Evolutionary conservation across 495 filamentous ascomycete species (phyloP).

Genomic region (Penicillium roqueforti): DNA sequence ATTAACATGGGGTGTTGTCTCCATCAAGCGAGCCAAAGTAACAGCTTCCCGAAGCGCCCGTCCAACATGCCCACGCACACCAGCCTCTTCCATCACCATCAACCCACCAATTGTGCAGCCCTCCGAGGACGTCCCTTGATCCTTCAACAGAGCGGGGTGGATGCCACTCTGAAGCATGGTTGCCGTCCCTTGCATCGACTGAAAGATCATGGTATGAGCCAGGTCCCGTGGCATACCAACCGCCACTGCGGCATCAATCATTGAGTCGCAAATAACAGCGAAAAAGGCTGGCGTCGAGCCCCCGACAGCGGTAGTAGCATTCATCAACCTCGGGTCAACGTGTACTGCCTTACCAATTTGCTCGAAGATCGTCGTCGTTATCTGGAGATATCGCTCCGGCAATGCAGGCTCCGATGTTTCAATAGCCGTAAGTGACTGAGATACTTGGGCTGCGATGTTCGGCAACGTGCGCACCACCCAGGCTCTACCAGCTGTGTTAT

Average conservation of each 20-base stretch:
- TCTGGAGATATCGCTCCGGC: conserved; percentile 20
- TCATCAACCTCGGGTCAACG: conserved; percentile 33
- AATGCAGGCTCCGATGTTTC: conserved; percentile 27
- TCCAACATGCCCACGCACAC: conserved; percentile 38
- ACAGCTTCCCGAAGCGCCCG: conserved; percentile 40
- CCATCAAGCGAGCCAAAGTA: conserved; percentile 39
- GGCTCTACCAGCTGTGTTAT: conserved; percentile 13
- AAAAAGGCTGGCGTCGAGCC: conserved; percentile 43
- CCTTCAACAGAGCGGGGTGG: conserved; percentile 35
- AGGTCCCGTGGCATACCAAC: conserved; percentile 39
- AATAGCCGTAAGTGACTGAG: conserved; percentile 36
- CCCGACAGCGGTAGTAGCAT: conserved; percentile 36
- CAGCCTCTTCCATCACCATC: conserved; percentile 43
- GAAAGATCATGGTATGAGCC: conserved; percentile 37
- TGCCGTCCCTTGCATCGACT: conserved; percentile 40
- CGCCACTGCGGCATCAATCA: conserved; percentile 44
- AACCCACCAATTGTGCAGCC: conserved; percentile 45
- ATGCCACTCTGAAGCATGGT: conserved; percentile 37
- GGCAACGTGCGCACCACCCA: conserved; percentile 37
- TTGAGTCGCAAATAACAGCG: conserved; percentile 40
- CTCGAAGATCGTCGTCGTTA: conserved; percentile 35
- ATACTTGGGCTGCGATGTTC: conserved; percentile 38
- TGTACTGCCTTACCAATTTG: conserved; percentile 34
- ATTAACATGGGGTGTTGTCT: conserved; percentile 33
- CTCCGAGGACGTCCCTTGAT: conserved; percentile 40